Evolutionary conservation across 2,329 filamentous ascomycete species (phyloP).

Genomic region (Cercospora brassicicola): DNA sequence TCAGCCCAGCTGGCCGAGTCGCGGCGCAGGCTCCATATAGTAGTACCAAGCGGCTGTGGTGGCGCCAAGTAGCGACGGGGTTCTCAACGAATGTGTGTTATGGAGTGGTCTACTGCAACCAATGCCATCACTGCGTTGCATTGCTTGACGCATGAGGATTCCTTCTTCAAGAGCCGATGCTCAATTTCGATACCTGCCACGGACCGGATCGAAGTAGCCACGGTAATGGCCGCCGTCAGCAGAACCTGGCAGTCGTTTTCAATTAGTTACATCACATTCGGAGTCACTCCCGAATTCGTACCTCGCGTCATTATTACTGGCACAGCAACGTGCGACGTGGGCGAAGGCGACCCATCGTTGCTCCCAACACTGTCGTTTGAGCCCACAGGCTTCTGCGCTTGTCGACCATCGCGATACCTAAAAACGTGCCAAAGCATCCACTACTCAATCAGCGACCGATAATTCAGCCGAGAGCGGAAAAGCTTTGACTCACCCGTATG

Average conservation of each 20-base stretch:
- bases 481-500: slow-evolving; percentile 29
- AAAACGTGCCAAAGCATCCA: slow-evolving; percentile 54
- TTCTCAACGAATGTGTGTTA: not conserved
- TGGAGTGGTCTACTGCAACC: not conserved
- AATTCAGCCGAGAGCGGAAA: not conserved
- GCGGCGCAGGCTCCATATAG: not conserved
- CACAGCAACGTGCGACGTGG: not conserved
- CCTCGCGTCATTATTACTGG: not conserved
- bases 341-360: not conserved
- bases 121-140: not conserved
- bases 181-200: slow-evolving; percentile 10
- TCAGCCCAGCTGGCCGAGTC: not conserved
- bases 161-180: not conserved
- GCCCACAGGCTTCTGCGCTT: not conserved
- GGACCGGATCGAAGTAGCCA: slow-evolving; percentile 12
- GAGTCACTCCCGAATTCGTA: not conserved
- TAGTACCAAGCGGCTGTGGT: not conserved
- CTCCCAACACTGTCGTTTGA: not conserved
- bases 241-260: not conserved
- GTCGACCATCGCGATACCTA: slow-evolving; percentile 45
- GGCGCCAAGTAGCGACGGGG: not conserved
- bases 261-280: not conserved
- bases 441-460: slow-evolving; percentile 11
- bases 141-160: not conserved
- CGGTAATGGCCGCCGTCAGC: not conserved